Evolutionary conservation across 805 yeast genomes (phyloP).

Genomic region (Hanseniaspora valbyensis): DNA sequence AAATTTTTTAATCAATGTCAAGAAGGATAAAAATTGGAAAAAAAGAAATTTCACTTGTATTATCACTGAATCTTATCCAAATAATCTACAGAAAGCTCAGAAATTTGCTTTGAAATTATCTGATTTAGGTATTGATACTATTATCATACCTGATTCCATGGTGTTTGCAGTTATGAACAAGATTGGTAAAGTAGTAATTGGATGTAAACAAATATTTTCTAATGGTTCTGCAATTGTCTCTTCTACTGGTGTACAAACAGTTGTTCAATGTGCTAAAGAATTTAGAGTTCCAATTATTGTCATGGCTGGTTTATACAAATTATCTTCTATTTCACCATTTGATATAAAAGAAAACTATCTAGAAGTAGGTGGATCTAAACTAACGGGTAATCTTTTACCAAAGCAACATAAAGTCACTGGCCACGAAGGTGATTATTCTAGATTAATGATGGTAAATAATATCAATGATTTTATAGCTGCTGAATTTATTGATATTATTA

Average conservation of each 20-base stretch:
- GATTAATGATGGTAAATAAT: constrained; percentile 54
- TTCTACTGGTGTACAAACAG: constrained; percentile 82
- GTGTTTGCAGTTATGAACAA: constrained; percentile 93
- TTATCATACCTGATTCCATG: constrained; percentile 84
- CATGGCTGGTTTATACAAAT: constrained; percentile 85
- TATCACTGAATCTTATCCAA: constrained; percentile 88
- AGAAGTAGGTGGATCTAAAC: constrained; percentile 87
- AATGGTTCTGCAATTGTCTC: constrained; percentile 90
- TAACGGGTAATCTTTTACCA: constrained; percentile 62
- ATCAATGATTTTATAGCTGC: constrained; percentile 86
- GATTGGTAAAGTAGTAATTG: constrained; percentile 90
- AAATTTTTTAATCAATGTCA: constrained; percentile 74
- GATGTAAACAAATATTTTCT: constrained; percentile 85
- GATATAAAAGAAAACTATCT: constrained; percentile 62
- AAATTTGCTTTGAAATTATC: constrained; percentile 68
- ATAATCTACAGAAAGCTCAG: constrained; percentile 67
- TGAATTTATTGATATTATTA: constrained; percentile 83
- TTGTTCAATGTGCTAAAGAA: constrained; percentile 91
- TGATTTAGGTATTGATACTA: constrained; percentile 77
- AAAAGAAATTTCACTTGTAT: constrained; percentile 75
- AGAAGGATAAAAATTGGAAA: constrained; percentile 43
- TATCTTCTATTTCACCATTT: constrained; percentile 86
- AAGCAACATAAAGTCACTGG: constrained; percentile 32
- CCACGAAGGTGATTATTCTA: constrained; percentile 39
- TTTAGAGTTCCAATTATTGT: constrained; percentile 94